Conservation (phyloP, 306 rosid species). For the Dryas drummondii region DNA sequence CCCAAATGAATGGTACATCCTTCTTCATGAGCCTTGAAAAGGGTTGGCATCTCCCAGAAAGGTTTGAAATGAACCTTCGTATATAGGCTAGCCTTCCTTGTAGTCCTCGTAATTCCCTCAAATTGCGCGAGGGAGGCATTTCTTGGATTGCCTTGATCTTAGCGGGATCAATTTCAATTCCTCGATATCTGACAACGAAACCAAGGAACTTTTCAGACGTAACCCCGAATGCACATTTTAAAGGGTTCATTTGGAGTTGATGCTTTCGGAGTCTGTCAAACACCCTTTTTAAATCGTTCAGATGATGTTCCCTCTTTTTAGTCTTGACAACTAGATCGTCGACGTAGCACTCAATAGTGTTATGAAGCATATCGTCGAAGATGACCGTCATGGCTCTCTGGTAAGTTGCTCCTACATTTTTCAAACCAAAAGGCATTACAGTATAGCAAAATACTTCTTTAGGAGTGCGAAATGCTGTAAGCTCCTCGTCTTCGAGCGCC, state of each 20-base stretch:
- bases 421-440: not conserved
- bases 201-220: not conserved
- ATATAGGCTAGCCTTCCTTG: no score
- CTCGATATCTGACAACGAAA: not conserved
- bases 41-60: no score
- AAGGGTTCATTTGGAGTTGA: not conserved
- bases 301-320: not conserved
- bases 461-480: not conserved
- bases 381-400: not conserved
- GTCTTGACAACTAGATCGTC: not conserved
- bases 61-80: no score
- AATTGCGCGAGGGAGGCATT: no score
- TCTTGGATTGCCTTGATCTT: slow-evolving; percentile 4
- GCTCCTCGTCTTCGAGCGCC: no score
- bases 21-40: no score
- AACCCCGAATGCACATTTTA: not conserved
- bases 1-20: no score
- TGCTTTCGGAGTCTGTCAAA: not conserved
- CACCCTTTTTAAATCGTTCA: not conserved
- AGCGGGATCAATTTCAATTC: not conserved
- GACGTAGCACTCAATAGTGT: not conserved
- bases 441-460: not conserved
- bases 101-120: no score
- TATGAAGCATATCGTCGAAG: not conserved
- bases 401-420: not conserved